A percentile compares a stretch with the other conserved stretches of the same genome.
Evolutionary conservation across 495 filamentous ascomycete species (phyloP).

Genomic region (Hypoxylon subgilvum): DNA sequence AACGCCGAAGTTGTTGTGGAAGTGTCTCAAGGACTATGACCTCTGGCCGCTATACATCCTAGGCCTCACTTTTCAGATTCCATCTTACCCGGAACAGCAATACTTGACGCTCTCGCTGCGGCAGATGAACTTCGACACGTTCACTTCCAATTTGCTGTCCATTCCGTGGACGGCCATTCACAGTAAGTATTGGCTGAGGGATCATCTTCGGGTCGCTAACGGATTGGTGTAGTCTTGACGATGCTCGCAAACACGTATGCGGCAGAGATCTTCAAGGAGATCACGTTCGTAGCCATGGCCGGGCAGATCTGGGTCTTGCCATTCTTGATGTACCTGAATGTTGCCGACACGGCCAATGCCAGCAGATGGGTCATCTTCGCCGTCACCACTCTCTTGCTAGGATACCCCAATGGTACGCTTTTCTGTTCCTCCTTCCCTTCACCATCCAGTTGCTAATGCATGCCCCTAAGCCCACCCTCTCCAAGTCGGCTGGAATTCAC

Average conservation of each 20-base stretch:
- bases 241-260: slow-evolving; percentile 55
- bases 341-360: slow-evolving; percentile 47
- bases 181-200: slow-evolving; percentile 29
- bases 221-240: slow-evolving; percentile 36
- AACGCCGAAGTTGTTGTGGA: slow-evolving; percentile 63
- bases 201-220: slow-evolving; percentile 5
- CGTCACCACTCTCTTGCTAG: slow-evolving; percentile 63
- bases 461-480: slow-evolving; percentile 46
- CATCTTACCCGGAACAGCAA: slow-evolving; percentile 57
- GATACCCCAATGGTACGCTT: slow-evolving; percentile 60
- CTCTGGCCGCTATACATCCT: slow-evolving; percentile 77
- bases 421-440: not conserved
- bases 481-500: slow-evolving; percentile 47
- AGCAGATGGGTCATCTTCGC: slow-evolving; percentile 61
- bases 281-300: slow-evolving; percentile 51
- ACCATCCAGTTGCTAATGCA: not conserved
- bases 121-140: slow-evolving; percentile 68
- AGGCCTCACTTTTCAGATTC: slow-evolving; percentile 66
- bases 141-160: slow-evolving; percentile 63
- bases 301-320: slow-evolving; percentile 62
- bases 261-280: slow-evolving; percentile 54
- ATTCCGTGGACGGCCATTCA: slow-evolving; percentile 45
- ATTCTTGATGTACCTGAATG: slow-evolving; percentile 58
- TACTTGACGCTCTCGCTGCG: slow-evolving; percentile 72
- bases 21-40: slow-evolving; percentile 71